phyloP scores from a whole-genome alignment of 345 rosid species.

The Acer saccharum region DNA sequence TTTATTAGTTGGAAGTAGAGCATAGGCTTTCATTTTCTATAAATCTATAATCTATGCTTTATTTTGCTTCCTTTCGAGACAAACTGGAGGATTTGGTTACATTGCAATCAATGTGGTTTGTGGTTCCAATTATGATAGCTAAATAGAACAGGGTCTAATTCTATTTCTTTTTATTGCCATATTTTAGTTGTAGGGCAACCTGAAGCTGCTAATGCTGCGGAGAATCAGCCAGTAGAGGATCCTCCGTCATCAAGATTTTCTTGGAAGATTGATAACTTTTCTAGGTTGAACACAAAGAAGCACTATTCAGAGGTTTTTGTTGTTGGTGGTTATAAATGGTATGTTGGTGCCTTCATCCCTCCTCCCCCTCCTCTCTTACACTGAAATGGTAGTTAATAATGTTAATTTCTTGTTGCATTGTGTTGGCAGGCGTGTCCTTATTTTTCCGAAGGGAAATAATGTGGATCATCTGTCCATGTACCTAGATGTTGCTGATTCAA shows the following conservation, averaged over 20 bases:
- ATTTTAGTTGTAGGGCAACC: constrained; percentile 48
- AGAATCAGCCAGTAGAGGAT: constrained; percentile 79
- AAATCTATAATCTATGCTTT: not conserved
- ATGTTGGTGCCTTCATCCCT: constrained; percentile 9
- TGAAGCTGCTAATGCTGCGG: constrained; percentile 60
- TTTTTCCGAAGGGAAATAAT: constrained; percentile 89
- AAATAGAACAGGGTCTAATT: not conserved
- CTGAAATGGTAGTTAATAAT: no score
- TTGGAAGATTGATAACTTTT: constrained; percentile 78
- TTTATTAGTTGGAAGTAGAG: not conserved
- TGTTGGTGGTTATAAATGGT: constrained; percentile 96
- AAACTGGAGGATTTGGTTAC: not conserved
- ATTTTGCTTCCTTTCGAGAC: not conserved
- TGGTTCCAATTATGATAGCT: not conserved
- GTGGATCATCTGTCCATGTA: constrained; percentile 95
- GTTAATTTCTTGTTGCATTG: constrained; percentile 21
- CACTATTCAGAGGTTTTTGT: constrained; percentile 73
- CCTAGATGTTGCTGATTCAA: constrained; percentile 90
- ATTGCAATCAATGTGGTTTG: constrained; percentile 1
- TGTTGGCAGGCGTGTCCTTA: constrained; percentile 76
- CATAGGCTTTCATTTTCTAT: not conserved
- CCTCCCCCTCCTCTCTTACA: not conserved
- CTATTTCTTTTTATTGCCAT: not conserved
- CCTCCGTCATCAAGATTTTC: constrained; percentile 79
- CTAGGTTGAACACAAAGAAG: constrained; percentile 73